These are phyloP conservation scores for Agaricus subrufescens DNA, from an alignment of 768 basidiomycete species.

Conservation along the genomic window DNA sequence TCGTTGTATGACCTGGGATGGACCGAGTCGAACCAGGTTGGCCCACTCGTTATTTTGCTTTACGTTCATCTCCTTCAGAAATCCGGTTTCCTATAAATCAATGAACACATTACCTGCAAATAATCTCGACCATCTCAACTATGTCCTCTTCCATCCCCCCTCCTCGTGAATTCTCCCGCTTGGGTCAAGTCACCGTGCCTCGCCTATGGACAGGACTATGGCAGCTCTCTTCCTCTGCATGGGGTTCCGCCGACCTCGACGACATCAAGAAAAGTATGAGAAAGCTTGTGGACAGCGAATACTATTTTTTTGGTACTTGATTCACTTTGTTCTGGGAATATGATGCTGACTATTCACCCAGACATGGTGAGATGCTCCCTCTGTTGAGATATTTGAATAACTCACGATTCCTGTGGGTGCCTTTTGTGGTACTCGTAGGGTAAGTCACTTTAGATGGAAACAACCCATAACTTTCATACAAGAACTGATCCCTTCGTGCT, in stretches of 20 bases:
- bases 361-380: conserved; percentile 30
- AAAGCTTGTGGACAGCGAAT: conserved; percentile 56
- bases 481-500: conserved; percentile 7
- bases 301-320: conserved; percentile 54
- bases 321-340: background rate
- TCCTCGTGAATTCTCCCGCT: conserved; percentile 40
- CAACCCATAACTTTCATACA: background rate
- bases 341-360: conserved; percentile 9
- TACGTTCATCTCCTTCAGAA: conserved; percentile 8
- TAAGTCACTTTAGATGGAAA: conserved; percentile 8
- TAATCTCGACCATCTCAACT: conserved; percentile 11
- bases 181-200: conserved; percentile 55
- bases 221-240: conserved; percentile 84
- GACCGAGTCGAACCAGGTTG: background rate
- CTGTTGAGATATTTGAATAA: background rate
- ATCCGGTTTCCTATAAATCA: conserved; percentile 15
- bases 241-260: conserved; percentile 68
- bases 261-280: conserved; percentile 68
- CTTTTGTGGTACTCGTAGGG: conserved; percentile 19
- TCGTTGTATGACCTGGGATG: background rate
- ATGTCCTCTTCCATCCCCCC: conserved; percentile 15
- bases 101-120: conserved; percentile 7
- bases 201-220: conserved; percentile 77
- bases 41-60: background rate
- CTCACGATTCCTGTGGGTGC: conserved; percentile 1